phyloP scores from a whole-genome alignment of 1,139 yeast species.

The Pneumocystis carinii region DNA sequence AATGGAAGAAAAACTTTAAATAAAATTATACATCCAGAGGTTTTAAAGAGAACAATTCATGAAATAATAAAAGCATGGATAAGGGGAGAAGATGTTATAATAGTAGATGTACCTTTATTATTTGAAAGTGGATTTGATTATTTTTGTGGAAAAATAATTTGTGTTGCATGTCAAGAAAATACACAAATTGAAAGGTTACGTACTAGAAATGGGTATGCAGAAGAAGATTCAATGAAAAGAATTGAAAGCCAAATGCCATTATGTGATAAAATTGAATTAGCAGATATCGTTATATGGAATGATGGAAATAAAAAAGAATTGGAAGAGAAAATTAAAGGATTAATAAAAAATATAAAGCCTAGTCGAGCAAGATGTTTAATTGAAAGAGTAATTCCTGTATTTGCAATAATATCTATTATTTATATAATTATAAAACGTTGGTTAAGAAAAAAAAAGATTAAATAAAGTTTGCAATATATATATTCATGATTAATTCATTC shows the following conservation, averaged over 20 bases:
- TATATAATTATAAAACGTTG: neutral
- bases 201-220: constrained; percentile 43
- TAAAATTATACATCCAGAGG: constrained; percentile 78
- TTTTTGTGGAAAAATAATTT: constrained; percentile 57
- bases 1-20: constrained; percentile 37
- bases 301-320: constrained; percentile 34
- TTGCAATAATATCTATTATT: constrained; percentile 1
- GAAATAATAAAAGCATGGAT: constrained; percentile 46
- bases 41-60: constrained; percentile 49
- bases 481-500: neutral
- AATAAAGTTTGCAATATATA: neutral
- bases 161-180: constrained; percentile 47
- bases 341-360: constrained; percentile 10
- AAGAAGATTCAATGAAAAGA: constrained; percentile 55
- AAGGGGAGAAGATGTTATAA: constrained; percentile 30
- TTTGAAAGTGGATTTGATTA: constrained; percentile 63
- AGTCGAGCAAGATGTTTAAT: constrained; percentile 5
- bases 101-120: constrained; percentile 78
- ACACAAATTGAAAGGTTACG: constrained; percentile 49
- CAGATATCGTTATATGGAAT: constrained; percentile 61
- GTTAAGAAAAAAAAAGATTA: neutral
- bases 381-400: constrained; percentile 8
- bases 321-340: constrained; percentile 5
- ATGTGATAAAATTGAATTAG: constrained; percentile 38
- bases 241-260: constrained; percentile 65